These are phyloP conservation scores for Russula olivacea DNA, from an alignment of 768 basidiomycete species.

Conservation along the genomic window DNA sequence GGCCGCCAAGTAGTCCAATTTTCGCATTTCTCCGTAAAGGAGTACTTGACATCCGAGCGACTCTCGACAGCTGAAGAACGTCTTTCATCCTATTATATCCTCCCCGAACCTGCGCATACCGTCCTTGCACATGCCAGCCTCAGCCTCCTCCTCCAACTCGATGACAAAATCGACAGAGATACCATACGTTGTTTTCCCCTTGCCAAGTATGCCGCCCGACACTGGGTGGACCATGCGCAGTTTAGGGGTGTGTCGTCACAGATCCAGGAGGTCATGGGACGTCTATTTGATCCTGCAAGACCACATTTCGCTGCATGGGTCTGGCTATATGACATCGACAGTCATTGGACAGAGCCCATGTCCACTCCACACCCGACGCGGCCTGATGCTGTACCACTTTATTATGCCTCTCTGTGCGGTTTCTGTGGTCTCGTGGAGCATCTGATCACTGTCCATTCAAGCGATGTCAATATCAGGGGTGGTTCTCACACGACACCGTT, in stretches of 20 bases:
- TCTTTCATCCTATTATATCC: neutral
- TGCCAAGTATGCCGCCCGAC: neutral
- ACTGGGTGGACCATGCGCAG: neutral
- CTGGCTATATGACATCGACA: neutral
- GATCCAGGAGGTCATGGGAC: neutral
- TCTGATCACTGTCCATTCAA: neutral
- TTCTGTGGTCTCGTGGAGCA: neutral
- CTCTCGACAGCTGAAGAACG: neutral
- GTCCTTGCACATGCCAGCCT: neutral
- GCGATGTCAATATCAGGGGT: neutral
- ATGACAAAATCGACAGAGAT: neutral
- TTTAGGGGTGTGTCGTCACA: neutral
- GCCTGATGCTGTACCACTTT: neutral
- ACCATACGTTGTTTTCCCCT: neutral
- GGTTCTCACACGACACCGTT: neutral
- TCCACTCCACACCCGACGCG: neutral
- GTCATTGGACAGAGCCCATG: neutral
- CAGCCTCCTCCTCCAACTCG: neutral
- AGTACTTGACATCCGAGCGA: neutral
- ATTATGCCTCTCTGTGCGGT: neutral
- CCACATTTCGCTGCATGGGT: neutral
- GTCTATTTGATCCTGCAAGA: neutral
- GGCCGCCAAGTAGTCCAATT: neutral
- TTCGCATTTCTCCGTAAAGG: neutral
- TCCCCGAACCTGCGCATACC: neutral